phyloP scores from a whole-genome alignment of 768 basidiomycete genomes.

The Tubosaeta sp. region DNA sequence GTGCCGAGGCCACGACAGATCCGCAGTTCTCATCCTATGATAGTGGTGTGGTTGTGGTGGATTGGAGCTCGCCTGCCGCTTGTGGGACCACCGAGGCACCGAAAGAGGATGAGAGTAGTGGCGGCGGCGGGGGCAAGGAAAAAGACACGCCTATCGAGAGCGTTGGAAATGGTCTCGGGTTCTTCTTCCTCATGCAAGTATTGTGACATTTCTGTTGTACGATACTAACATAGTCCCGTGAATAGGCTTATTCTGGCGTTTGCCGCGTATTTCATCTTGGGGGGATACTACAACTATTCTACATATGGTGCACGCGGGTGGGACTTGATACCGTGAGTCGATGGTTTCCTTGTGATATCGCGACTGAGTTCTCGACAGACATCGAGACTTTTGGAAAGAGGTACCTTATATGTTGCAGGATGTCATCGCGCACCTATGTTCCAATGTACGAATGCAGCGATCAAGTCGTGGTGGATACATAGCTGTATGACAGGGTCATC shows the following conservation, averaged over 20 bases:
- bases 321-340: conserved; percentile 81
- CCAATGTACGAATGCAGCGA: conserved; percentile 63
- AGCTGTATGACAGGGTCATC: conserved; percentile 50
- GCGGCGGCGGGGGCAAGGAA: conserved; percentile 14
- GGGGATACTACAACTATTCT: conserved; percentile 85
- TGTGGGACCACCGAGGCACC: conserved; percentile 39
- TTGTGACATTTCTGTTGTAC: neutral
- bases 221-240: conserved; percentile 37
- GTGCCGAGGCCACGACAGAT: conserved; percentile 40
- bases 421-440: conserved; percentile 73
- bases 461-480: conserved; percentile 71
- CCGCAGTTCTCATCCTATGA: conserved; percentile 62
- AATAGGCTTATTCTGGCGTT: conserved; percentile 50
- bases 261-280: conserved; percentile 66
- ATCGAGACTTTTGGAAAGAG: conserved; percentile 88
- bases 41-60: conserved; percentile 46
- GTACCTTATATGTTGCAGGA: conserved; percentile 83
- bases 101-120: conserved; percentile 26
- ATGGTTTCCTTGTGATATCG: conserved; percentile 3
- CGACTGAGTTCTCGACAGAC: conserved; percentile 39
- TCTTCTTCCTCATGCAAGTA: conserved; percentile 82
- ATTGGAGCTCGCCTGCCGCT: conserved; percentile 61
- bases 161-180: conserved; percentile 75
- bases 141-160: conserved; percentile 33
- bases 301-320: conserved; percentile 80